These are phyloP conservation scores for Funneliformis geosporum DNA, from an alignment of 192 early-diverging fungal species.

Conservation along the genomic window DNA sequence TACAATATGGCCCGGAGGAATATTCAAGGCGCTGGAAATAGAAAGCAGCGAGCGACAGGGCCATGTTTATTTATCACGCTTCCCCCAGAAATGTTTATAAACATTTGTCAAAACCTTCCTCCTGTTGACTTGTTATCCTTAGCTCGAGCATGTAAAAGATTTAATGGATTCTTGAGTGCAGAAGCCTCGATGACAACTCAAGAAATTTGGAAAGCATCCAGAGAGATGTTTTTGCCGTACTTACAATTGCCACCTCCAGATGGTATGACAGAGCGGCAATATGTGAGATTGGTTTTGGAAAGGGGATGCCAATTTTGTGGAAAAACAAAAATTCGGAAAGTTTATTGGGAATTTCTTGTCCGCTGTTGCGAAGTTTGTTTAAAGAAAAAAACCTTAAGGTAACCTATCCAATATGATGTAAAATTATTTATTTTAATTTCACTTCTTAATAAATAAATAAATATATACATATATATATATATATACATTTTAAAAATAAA, in stretches of 20 bases:
- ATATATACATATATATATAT: too few relatives aligned
- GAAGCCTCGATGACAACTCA: conserved; percentile 18
- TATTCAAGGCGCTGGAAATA: not conserved
- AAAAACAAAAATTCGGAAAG: conserved; percentile 15
- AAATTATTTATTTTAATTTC: not conserved
- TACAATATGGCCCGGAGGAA: not conserved
- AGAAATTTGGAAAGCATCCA: conserved; percentile 20
- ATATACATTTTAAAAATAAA: too few relatives aligned
- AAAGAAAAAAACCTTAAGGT: conserved; percentile 7
- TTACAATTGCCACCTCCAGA: conserved; percentile 21
- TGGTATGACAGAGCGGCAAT: conserved; percentile 14
- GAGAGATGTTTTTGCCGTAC: not conserved
- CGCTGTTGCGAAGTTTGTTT: conserved; percentile 21
- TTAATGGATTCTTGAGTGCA: conserved; percentile 8
- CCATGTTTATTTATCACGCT: not conserved
- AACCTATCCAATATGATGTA: not conserved
- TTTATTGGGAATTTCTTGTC: conserved; percentile 26
- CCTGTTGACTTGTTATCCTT: conserved; percentile 12
- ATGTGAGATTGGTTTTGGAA: conserved; percentile 8
- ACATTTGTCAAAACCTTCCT: conserved; percentile 21
- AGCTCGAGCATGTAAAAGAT: conserved; percentile 22
- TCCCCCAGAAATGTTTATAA: conserved; percentile 30
- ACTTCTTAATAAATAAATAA: not conserved
- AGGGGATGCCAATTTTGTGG: conserved; percentile 27
- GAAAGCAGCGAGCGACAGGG: not conserved